These are phyloP conservation scores for Russula virescens DNA, from an alignment of 768 basidiomycete species.

Conservation along the genomic window DNA sequence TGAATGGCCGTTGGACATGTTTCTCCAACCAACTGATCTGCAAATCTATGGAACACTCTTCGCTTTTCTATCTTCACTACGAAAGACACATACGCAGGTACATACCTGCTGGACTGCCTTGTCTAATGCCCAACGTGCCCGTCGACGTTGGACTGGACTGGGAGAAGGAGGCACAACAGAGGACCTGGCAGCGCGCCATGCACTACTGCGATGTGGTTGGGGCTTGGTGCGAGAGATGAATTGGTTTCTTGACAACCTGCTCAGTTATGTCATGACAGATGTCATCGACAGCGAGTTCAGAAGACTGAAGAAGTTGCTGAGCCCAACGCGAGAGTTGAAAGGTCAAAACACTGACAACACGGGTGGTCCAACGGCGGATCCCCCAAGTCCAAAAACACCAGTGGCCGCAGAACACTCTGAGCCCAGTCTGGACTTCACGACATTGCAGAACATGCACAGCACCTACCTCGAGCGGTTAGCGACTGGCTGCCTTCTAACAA, in stretches of 20 bases:
- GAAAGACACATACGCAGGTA: conserved; percentile 77
- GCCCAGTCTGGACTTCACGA: conserved; percentile 67
- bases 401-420: neutral
- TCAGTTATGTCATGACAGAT: conserved; percentile 85
- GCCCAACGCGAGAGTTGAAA: conserved; percentile 3
- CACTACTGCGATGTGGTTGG: conserved; percentile 76
- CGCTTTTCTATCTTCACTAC: conserved; percentile 74
- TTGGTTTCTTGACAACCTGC: conserved; percentile 82
- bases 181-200: conserved; percentile 58
- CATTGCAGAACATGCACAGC: conserved; percentile 74
- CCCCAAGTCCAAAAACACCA: conserved; percentile 21
- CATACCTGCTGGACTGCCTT: conserved; percentile 81
- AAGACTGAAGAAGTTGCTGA: conserved; percentile 56
- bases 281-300: conserved; percentile 82
- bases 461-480: conserved; percentile 75
- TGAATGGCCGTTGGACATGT: conserved; percentile 86
- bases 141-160: conserved; percentile 80
- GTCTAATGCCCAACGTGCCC: conserved; percentile 78
- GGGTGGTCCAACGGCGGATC: conserved; percentile 22
- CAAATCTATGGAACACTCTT: conserved; percentile 71
- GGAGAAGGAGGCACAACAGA: conserved; percentile 79
- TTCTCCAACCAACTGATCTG: conserved; percentile 72
- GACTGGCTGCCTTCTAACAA: conserved; percentile 73
- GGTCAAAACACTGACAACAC: conserved; percentile 24
- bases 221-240: conserved; percentile 83